Evolutionary conservation across 2,329 filamentous ascomycete genomes (phyloP), one percentile per base, ranked within the genome.

Genomic region (Dendrostoma leiphaemia): DNA sequence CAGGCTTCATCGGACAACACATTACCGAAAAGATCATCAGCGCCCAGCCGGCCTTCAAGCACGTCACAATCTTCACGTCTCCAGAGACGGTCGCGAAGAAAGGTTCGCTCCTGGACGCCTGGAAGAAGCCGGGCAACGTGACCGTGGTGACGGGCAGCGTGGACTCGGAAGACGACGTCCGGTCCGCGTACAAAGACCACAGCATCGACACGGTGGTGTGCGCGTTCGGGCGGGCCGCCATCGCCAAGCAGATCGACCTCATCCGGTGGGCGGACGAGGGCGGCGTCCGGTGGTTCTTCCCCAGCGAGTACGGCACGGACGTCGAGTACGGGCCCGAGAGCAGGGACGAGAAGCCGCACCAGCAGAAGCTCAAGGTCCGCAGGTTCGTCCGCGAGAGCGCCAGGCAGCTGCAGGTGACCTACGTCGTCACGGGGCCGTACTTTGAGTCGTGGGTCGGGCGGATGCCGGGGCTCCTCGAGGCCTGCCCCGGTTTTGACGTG

Each of bases 401-500:
- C 13, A 74, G 76, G 60, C 69, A 75, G 7, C 65, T 90, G 24
- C 75, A 82, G 47, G 77, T 85, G 53, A 88, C 86, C 0, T 89
- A 85, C 64, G 71, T 90, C 0, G 86, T 90, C 4, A 89, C 86
- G 0, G 86, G 86, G 0, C 86, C 86, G 0, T 90, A 86, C 60
- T 79, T 80, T 28, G 86, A 88, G 57, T 75, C 86, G 64, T 89
- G 78, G 71, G 72, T 88, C 41, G 58, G 60, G 6, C 66, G 74
- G 3, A 62, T 71, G n/a, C 65, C 71, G 6, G 68, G 66, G 0
- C 62, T 71, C 3, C 65, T 68, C 48, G 64, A 71, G 31, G 32
- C 52, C 3, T 68, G 74, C 0, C 86, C 87, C 2, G 78, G 78
- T 0, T 91, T 83, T 61, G 79, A 90, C 62, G 71, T 80, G 1